Base-by-base conservation (phyloP, 176 grass and related monocot species). In the Alloteropsis semialata region DNA sequence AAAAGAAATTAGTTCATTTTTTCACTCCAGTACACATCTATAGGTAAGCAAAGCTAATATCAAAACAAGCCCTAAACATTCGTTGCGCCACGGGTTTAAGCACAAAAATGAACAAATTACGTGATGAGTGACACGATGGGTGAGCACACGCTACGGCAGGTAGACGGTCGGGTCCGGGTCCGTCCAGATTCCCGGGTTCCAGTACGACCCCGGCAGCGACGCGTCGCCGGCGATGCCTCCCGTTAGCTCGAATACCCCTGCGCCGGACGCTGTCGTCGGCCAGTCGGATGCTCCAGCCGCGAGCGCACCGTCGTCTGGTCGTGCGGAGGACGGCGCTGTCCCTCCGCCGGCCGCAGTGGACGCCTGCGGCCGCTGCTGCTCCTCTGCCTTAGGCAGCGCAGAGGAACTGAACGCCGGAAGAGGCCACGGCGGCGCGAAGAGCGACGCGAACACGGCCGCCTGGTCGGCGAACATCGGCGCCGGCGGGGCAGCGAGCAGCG, bases 391-490 rank as follows among this genome's bases (percentile, higher is more conserved):
- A 13, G 32, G 43, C 58, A 39, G 58, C 70, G 56, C 30, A 5
- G 58, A 6, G 44, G 53, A 75, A 45, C 8, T 9, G 81, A 65
- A 65, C 8, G 44, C 22, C 57, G 70, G 81, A 5, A 53, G 70
- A 13, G 49, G 32, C 44, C 43, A 29, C 42, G 41, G 33, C 24
- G 65, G 16, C 33, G 43, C 33, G 30, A 84, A 54, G 58, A 75
- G 58, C 71, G 81, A 74, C 14, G 57, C 59, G 45, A 75, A 54
- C 42, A 33, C 3, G 9, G 58, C 10, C 10, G 43, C 71, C 81
- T 84, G 81, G 81, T 75, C 58, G 58, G 71, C n/a, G 58, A 75
- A 84, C 69, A 84, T 53, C 58, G 71, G n/a, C 32, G n/a, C n/a
- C n/a, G 81, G 69, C 33, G 57, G 42, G 2, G 57, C 48, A 13